Base-by-base conservation (phyloP, 306 rosid species). In the Medicago ruthenica region DNA sequence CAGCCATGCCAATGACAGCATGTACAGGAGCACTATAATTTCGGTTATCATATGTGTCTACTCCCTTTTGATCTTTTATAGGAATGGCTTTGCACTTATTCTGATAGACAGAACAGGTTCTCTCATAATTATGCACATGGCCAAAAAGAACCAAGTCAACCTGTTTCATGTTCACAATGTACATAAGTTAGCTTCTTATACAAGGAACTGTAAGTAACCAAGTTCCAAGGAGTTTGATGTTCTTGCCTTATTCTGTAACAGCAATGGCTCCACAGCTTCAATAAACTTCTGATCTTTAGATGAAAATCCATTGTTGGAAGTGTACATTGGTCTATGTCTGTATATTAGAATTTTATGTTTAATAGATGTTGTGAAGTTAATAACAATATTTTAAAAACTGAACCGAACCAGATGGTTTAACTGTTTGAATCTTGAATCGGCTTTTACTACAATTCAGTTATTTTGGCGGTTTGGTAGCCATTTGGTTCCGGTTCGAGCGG, bases 261-360 rank as follows among this genome's bases (percentile, higher is more conserved):
- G 70, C 79, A 94, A 80, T 39, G 96, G 95, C 77, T 94, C 98
- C 39, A 94, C 93, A 42, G 72, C 83, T 24, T 24, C 1, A 18
- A 62, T 71, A 57, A 94, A 91, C 0, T 17, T 37, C 0, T 8
- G 0, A 71, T 81, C 95, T 31, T 66, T n/a, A 17, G 6, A 15
- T 0, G 16, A 74, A 10, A 59, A 76, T 76, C 37, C 48, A 2
- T 15, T 41, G 13, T 14, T 0, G 16, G 98, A 88, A 24, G 83
- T 63, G 82, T 94, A 94, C 96, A 94, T 91, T 0, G 90, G 97
- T 73, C 97, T 94, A 73, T 94, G 98, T 74, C 98, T 93, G 96
- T 82, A 86, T 50, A 59, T 45, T 20, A 9, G 6, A 65, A 18
- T 40, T 7, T 11, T 48, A 39, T 47, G 60, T 11, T 78, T 72